A percentile compares a stretch with the other conserved stretches of the same genome.
Conservation (phyloP, 805 yeast species). For the Saturnispora besseyi region DNA sequence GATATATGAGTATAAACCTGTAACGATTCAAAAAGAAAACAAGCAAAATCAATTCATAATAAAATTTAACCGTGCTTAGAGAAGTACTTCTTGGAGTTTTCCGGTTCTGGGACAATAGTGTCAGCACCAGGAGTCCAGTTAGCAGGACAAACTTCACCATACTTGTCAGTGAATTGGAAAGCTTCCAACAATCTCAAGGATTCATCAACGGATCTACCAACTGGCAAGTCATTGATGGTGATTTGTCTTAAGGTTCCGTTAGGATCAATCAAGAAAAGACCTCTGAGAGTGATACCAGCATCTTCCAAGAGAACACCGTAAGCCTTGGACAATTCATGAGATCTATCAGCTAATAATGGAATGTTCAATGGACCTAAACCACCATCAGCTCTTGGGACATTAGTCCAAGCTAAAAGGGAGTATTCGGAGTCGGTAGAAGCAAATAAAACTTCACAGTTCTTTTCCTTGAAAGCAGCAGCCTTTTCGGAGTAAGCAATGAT, state of each 20-base stretch:
- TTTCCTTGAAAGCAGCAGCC: constrained; percentile 75
- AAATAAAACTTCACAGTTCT: constrained; percentile 81
- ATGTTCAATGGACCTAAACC: constrained; percentile 94
- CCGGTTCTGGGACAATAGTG: constrained; percentile 80
- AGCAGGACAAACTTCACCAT: constrained; percentile 99
- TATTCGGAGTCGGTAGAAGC: constrained; percentile 99
- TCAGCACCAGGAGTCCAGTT: constrained; percentile 97
- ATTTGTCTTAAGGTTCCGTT: constrained; percentile 89
- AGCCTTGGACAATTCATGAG: constrained; percentile 89
- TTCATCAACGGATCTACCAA: constrained; percentile 98
- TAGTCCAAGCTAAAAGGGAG: constrained; percentile 97
- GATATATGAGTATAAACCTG: background rate
- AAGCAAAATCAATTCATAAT: background rate
- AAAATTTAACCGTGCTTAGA: constrained; percentile 31
- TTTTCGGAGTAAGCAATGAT: constrained; percentile 98
- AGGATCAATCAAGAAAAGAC: constrained; percentile 97
- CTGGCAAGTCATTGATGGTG: constrained; percentile 98
- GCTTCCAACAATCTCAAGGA: constrained; percentile 96
- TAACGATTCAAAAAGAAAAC: background rate
- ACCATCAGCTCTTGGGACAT: constrained; percentile 92
- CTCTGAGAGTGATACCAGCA: constrained; percentile 95
- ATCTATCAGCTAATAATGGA: constrained; percentile 93
- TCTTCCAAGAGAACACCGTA: constrained; percentile 97
- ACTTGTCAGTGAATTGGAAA: constrained; percentile 97
- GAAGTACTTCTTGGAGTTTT: constrained; percentile 74